Conservation (phyloP, 139 green algal species). For the Chlamydomonas incerta region DNA sequence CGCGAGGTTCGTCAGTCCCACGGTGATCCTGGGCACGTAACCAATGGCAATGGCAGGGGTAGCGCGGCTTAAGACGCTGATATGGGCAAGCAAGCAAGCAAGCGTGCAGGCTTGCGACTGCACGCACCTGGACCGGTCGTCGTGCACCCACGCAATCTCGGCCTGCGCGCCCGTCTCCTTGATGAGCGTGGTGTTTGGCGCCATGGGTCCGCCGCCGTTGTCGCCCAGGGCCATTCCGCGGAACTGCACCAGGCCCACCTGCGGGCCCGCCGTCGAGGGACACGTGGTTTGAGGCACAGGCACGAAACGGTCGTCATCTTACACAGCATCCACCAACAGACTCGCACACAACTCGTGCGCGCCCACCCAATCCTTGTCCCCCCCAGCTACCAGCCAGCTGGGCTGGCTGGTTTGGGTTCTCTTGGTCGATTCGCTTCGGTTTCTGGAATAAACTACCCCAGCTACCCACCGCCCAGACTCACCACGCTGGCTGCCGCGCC, state of each 20-base stretch:
- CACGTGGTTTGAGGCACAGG: too few species aligned
- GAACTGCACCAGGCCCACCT: slow-evolving; percentile 20
- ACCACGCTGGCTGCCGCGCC: slow-evolving; percentile 59
- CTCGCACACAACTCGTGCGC: too few species aligned
- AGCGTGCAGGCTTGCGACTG: too few species aligned
- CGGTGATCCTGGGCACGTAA: background rate
- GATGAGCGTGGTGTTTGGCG: background rate
- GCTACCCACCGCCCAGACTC: background rate
- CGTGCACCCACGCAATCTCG: slow-evolving; percentile 59
- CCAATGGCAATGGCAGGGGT: too few species aligned
- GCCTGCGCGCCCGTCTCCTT: slow-evolving; percentile 2
- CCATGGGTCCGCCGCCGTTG: background rate
- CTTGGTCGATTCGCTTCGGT: too few species aligned
- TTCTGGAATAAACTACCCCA: background rate
- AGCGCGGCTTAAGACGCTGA: too few species aligned
- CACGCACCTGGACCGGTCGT: slow-evolving; percentile 31
- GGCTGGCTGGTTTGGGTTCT: background rate
- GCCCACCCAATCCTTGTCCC: too few species aligned
- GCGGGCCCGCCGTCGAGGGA: background rate
- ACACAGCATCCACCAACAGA: too few species aligned
- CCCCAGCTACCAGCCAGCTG: background rate
- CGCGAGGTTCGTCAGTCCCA: background rate
- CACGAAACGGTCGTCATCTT: too few species aligned
- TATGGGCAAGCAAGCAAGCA: too few species aligned
- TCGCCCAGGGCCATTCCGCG: background rate